Conservation (phyloP, 345 rosid species). For the Gossypium raimondii region DNA sequence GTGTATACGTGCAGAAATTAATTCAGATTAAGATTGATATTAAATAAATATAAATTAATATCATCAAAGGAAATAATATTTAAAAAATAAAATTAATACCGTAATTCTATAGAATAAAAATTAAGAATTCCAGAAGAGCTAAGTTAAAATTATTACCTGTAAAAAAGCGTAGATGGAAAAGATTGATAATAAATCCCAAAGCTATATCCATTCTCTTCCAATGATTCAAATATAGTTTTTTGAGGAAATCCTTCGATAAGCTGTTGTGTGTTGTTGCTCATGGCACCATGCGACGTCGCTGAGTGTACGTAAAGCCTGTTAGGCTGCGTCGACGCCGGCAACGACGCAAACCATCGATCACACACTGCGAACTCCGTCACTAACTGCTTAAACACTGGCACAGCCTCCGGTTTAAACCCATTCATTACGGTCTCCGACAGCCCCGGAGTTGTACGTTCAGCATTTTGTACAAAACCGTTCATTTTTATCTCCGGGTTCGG, state of each 20-base stretch:
- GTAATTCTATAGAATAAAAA: too few species aligned
- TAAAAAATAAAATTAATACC: too few species aligned
- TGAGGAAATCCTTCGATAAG: constrained; percentile 60
- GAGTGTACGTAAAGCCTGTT: constrained; percentile 61
- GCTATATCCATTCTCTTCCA: constrained; percentile 51
- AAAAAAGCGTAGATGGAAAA: constrained; percentile 52
- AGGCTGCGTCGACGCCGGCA: constrained; percentile 65
- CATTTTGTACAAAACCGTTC: constrained; percentile 74
- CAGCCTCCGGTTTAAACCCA: constrained; percentile 59
- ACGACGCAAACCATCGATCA: constrained; percentile 74
- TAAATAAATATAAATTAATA: too few species aligned
- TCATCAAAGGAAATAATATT: too few species aligned
- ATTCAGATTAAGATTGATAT: too few species aligned
- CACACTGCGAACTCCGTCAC: constrained; percentile 65
- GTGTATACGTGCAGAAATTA: neutral
- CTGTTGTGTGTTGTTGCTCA: constrained; percentile 44
- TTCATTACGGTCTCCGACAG: constrained; percentile 63
- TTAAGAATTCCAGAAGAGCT: too few species aligned
- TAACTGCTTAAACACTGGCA: constrained; percentile 58
- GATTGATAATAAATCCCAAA: constrained; percentile 63
- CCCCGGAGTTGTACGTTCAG: constrained; percentile 41
- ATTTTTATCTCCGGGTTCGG: constrained; percentile 44
- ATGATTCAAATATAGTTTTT: constrained; percentile 62
- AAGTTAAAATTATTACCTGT: constrained; percentile 32
- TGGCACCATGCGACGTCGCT: constrained; percentile 70